These are phyloP conservation scores for Microsporum ferrugineum DNA, from an alignment of 2,329 filamentous ascomycete genomes.

Conservation along the genomic window DNA sequence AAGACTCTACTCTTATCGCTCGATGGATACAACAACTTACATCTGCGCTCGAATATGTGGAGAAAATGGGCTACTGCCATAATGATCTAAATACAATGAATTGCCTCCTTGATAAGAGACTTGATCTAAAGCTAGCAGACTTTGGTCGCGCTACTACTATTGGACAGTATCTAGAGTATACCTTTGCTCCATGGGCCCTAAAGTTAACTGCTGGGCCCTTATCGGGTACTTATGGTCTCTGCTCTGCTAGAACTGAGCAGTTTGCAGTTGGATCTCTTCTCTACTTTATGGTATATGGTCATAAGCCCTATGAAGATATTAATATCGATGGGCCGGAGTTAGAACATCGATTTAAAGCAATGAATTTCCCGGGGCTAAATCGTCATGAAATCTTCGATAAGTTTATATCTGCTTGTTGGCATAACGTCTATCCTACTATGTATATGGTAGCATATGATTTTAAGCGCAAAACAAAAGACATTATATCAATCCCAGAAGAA, in stretches of 20 bases:
- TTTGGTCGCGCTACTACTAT: constrained; percentile 15
- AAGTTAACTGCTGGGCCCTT: constrained; percentile 9
- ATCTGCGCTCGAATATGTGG: constrained; percentile 15
- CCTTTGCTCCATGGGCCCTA: not conserved
- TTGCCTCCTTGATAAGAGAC: constrained; percentile 13
- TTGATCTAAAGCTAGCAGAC: constrained; percentile 13
- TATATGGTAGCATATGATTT: constrained; percentile 15
- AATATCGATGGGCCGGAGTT: constrained; percentile 1
- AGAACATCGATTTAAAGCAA: constrained; percentile 12
- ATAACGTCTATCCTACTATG: constrained; percentile 18
- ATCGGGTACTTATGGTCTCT: constrained; percentile 17
- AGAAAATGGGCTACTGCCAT: constrained; percentile 16
- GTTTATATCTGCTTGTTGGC: constrained; percentile 16
- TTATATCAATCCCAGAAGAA: constrained; percentile 7
- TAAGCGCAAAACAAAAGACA: constrained; percentile 15
- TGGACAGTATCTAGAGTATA: constrained; percentile 12
- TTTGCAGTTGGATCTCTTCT: constrained; percentile 15
- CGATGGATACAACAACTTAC: constrained; percentile 15
- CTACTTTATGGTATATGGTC: constrained; percentile 18
- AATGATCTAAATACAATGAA: constrained; percentile 10
- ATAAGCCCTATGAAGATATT: constrained; percentile 11
- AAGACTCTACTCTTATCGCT: constrained; percentile 15
- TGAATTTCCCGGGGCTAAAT: constrained; percentile 15
- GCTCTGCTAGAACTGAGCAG: constrained; percentile 16
- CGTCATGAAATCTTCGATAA: constrained; percentile 14